Evolutionary conservation across 164 flowering plant species (phyloP), one percentile per base, ranked within the genome.

Genomic region (Aristolochia contorta): DNA sequence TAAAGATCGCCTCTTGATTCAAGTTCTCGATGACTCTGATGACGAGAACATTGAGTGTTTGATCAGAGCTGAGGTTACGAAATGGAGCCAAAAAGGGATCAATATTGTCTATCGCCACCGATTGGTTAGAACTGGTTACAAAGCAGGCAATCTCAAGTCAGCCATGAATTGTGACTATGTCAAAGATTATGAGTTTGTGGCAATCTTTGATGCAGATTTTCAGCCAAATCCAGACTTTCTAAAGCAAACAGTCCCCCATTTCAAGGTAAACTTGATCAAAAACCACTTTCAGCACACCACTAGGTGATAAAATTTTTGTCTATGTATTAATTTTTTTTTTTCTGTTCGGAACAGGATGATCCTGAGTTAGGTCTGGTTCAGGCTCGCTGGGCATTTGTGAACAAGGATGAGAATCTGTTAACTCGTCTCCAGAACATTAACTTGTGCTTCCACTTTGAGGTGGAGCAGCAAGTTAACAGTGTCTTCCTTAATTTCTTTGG

Each of bases 131-230:
- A 90, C 90, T n/a, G 98, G 98, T 4, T 92, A 92, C 61, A 92
- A 92, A 60, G 98, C 98, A n/a, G 98, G 98, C 6, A 92, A 92
- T 78, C 94, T 92, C 62, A 92, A 92, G 71, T 87, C 96, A 22
- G 98, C 96, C 23, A 92, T 92, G 98, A 83, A 69, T 71, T 85
- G 96, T 62, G 82, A 87, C 73, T 89, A 84, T 63, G 96, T 89
- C 21, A 89, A 86, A 69, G 96, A 83, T 52, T 92, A 89, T 60
- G 96, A 91, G 52, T 91, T 81, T 68, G 98, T 91, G 46, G 82
- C 91, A 69, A 89, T 91, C 50, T 89, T 91, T 59, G 98, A 91
- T 67, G 96, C 98, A 12, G 98, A 92, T 80, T 92, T 92, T 63
- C 98, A 92, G 71, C 98, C 98, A 10, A 63, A 69, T 20, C 82